Conservation (phyloP, 192 early-diverging fungal genomes). For the Entrophospora sp. region DNA sequence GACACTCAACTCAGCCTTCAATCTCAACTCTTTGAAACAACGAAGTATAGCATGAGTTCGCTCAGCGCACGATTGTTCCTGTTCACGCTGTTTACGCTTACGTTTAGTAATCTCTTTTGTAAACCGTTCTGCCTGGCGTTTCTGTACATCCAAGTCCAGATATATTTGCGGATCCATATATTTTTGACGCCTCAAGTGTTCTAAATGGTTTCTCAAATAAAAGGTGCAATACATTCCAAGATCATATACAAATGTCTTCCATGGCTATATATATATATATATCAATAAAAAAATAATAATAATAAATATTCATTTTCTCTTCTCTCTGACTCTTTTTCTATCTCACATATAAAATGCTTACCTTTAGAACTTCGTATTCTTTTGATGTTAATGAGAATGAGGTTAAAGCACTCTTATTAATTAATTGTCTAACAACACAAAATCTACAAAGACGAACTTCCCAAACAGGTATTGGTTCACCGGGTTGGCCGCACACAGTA, state of each 20-base stretch:
- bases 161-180: neutral
- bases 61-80: slow-evolving; percentile 8
- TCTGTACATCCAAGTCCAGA: slow-evolving; percentile 1
- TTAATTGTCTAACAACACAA: slow-evolving; percentile 15
- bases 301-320: neutral
- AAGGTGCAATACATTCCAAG: slow-evolving; percentile 20
- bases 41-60: neutral
- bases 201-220: slow-evolving; percentile 15
- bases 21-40: slow-evolving; percentile 3
- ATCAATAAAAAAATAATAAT: neutral
- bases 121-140: slow-evolving; percentile 16
- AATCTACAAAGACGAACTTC: slow-evolving; percentile 19
- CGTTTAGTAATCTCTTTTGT: slow-evolving; percentile 7
- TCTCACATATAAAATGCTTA: neutral
- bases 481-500: slow-evolving; percentile 11
- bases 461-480: slow-evolving; percentile 21
- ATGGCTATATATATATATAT: slow-evolving; percentile 6
- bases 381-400: slow-evolving; percentile 4
- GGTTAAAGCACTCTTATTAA: slow-evolving; percentile 17
- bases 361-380: slow-evolving; percentile 18
- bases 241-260: slow-evolving; percentile 21
- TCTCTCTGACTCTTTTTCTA: neutral
- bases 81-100: slow-evolving; percentile 17
- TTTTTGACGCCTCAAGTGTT: slow-evolving; percentile 16
- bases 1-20: slow-evolving; percentile 4